A percentile compares a stretch with the other conserved stretches of the same genome.
phyloP scores from a whole-genome alignment of 305 asterid species.

The Fraxinus ornus region DNA sequence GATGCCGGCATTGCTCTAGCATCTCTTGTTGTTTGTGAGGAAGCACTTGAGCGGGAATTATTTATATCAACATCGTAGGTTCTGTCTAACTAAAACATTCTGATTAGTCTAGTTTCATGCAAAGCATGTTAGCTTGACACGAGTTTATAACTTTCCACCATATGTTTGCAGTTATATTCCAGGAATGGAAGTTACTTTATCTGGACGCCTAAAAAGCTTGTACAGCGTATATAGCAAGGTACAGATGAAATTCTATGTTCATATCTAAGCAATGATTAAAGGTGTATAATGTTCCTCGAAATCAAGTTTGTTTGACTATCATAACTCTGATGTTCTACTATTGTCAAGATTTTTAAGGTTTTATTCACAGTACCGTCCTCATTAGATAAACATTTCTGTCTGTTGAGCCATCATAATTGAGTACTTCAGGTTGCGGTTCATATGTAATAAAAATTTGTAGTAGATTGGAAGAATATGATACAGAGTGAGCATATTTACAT shows the following conservation, averaged over 20 bases:
- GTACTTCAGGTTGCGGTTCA: constrained; percentile 7
- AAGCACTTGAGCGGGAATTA: constrained; percentile 88
- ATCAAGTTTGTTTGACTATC: constrained; percentile 1
- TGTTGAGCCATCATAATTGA: constrained; percentile 1
- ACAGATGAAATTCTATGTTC: constrained; percentile 25
- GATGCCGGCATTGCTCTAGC: constrained; percentile 88
- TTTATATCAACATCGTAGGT: constrained; percentile 93
- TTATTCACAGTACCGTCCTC: neutral
- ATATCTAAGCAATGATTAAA: neutral
- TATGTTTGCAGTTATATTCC: constrained; percentile 78
- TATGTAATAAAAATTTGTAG: constrained; percentile 21
- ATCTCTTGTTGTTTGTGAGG: constrained; percentile 89
- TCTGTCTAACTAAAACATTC: constrained; percentile 20
- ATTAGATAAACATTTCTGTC: constrained; percentile 1
- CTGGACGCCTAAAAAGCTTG: constrained; percentile 85
- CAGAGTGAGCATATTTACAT: constrained; percentile 11
- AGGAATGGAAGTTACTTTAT: constrained; percentile 93
- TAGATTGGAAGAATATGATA: constrained; percentile 11
- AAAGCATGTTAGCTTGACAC: constrained; percentile 3
- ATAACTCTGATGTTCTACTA: neutral
- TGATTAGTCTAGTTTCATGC: constrained; percentile 10
- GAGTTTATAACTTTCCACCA: constrained; percentile 17
- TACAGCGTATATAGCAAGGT: constrained; percentile 94
- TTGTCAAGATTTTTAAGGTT: neutral
- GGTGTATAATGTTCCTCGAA: constrained; percentile 16